Evolutionary conservation across 345 rosid genomes (phyloP).

Genomic region (Punica granatum): DNA sequence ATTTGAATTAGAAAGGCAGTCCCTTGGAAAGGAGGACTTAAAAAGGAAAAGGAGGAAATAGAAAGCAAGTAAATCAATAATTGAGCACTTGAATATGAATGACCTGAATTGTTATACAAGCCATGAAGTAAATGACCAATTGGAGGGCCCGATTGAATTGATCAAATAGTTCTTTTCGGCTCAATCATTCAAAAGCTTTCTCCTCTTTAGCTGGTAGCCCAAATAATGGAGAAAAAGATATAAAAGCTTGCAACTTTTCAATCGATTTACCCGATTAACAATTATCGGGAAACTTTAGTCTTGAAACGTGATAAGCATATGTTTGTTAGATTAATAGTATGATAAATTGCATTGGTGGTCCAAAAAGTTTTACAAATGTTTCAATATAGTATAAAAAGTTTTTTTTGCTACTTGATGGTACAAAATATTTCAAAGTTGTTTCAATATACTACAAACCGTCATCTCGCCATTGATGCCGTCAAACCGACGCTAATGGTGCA

Average conservation of each 20-base stretch:
- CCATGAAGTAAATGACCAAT: background rate
- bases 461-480: too few species aligned
- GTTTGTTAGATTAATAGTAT: too few species aligned
- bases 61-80: background rate
- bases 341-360: too few species aligned
- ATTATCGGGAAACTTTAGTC: background rate
- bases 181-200: conserved; percentile 1
- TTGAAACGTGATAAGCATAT: background rate
- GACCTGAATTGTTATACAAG: background rate
- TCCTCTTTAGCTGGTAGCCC: background rate
- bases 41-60: background rate
- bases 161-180: background rate
- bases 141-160: background rate
- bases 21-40: background rate
- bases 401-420: too few species aligned
- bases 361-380: too few species aligned
- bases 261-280: background rate
- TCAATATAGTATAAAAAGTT: too few species aligned
- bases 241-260: background rate
- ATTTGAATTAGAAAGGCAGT: background rate
- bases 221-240: background rate
- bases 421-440: too few species aligned
- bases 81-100: background rate
- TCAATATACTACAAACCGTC: too few species aligned
- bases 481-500: too few species aligned